A percentile compares a stretch with the other conserved stretches of the same genome.
Conservation (phyloP, 1,284 basidiomycete genomes). For the Chalciporus sp. region DNA sequence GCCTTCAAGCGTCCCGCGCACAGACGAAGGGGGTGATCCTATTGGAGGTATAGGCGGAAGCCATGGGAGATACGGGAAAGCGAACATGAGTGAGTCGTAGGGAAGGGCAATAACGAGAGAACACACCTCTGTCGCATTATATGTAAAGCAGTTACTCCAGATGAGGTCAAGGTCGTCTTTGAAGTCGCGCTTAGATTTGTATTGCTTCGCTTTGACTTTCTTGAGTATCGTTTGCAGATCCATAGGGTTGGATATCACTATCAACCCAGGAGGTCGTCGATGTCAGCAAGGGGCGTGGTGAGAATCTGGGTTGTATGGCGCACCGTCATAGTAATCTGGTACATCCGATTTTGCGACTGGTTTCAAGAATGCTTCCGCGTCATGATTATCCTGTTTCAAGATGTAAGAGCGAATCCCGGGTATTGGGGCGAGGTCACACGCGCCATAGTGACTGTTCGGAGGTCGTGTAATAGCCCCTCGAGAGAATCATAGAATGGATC, state of each 20-base stretch:
- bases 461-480: conserved; percentile 83
- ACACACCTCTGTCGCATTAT: conserved; percentile 88
- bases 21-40: conserved; percentile 77
- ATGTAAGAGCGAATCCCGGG: conserved; percentile 16
- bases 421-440: conserved; percentile 33
- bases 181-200: conserved; percentile 95
- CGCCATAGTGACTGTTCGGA: conserved; percentile 78
- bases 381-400: conserved; percentile 72
- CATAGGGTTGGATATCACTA: conserved; percentile 92
- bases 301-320: conserved; percentile 26
- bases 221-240: conserved; percentile 91
- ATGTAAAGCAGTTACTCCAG: conserved; percentile 93
- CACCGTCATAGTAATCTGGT: conserved; percentile 89
- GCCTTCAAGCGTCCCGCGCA: conserved; percentile 75
- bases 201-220: conserved; percentile 88
- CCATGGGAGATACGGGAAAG: not conserved
- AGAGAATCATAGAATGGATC: conserved; percentile 92
- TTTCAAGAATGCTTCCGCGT: conserved; percentile 87
- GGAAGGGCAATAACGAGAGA: not conserved
- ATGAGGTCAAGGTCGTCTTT: conserved; percentile 93
- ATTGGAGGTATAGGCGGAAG: conserved; percentile 29
- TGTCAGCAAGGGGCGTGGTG: conserved; percentile 1
- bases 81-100: conserved; percentile 1
- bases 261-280: not conserved
- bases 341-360: conserved; percentile 86